Evolutionary conservation across 2,329 filamentous ascomycete species (phyloP), one percentile per base, ranked within the genome.

Genomic region (Alternaria sp.): DNA sequence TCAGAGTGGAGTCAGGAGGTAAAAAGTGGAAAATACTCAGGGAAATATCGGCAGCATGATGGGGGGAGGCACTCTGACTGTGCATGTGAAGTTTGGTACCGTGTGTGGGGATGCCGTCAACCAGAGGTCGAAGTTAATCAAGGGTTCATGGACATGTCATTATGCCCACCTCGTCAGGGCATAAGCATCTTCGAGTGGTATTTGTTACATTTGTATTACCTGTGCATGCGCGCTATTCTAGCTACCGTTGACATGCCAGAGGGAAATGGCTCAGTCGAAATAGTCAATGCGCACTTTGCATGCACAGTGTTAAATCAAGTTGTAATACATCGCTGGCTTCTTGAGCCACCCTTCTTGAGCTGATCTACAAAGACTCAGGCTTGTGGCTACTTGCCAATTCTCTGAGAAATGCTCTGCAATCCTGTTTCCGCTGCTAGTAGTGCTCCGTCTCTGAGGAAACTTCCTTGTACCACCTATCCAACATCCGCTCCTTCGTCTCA

Each of bases 71-170:
- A 18, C 8, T 30, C 18, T 9, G 4, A 38, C 1, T 8, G 41
- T 26, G 24, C 5, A 5, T 41, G 1, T 9, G 5, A 20, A 48
- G 8, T 43, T 30, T 16, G 36, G 54, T 24, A 46, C 49, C 30
- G 22, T 43, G 36, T 11, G 58, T 38, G 43, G 58, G 28, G 56
- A 49, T 4, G 16, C 6, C 20, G 6, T 5, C 14, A 24, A 36
- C 18, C 20, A 24, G 36, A 28, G 58, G 42, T 28, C 18, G 7
- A 20, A 30, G 16, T 43, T 30, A 24, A 38, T 42, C 18, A 14
- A 58, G 42, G 36, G 54, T 49, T 28, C 43, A 39, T 9, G 16
- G 9, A 20, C 4, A 22, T 61, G 43, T 61, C 54, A 57, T 57
- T 18, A 22, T 14, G 28, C 1, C 16, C 16, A 5, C 43, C n/a